Percentiles rank a stretch among this genome's conserved stretches.
These are phyloP conservation scores for Pyrus pyrifolia DNA, from an alignment of 306 rosid species.

Conservation along the genomic window DNA sequence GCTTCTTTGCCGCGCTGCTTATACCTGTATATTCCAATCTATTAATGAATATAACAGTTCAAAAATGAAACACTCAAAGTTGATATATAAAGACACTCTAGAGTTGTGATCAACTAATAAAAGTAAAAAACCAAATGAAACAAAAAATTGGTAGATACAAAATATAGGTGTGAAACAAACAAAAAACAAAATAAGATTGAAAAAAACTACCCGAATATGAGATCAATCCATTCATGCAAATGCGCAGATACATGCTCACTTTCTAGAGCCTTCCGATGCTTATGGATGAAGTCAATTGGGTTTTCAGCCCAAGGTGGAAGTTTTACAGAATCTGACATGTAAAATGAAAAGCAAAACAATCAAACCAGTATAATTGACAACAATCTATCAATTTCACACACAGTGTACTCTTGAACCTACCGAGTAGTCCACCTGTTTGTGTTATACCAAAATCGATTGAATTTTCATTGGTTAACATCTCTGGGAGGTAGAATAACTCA, in stretches of 20 bases:
- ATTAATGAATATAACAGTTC: constrained; percentile 16
- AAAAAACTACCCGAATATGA: constrained; percentile 75
- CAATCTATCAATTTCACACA: constrained; percentile 8
- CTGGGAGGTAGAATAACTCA: constrained; percentile 93
- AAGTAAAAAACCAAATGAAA: background rate
- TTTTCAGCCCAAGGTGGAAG: constrained; percentile 97
- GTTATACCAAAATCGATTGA: constrained; percentile 94
- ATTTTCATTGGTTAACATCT: constrained; percentile 86
- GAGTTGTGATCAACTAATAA: constrained; percentile 17
- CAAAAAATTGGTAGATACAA: background rate
- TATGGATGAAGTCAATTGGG: constrained; percentile 85
- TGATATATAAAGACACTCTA: constrained; percentile 17
- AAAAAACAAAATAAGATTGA: background rate
- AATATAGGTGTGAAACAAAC: background rate
- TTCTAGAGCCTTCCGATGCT: constrained; percentile 96
- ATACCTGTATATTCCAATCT: constrained; percentile 55
- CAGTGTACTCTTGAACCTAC: constrained; percentile 44
- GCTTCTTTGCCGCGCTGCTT: constrained; percentile 96
- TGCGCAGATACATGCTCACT: constrained; percentile 86
- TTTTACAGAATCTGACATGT: constrained; percentile 56
- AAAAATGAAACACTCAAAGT: constrained; percentile 9
- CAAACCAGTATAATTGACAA: constrained; percentile 12
- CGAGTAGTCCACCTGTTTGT: constrained; percentile 80
- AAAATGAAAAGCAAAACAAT: constrained; percentile 26
- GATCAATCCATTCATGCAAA: constrained; percentile 99